A percentile compares a stretch with the other conserved stretches of the same genome.
These are phyloP conservation scores for Vaccinium vitisidaea DNA, from an alignment of 148 eudicot genomes.

Conservation along the genomic window DNA sequence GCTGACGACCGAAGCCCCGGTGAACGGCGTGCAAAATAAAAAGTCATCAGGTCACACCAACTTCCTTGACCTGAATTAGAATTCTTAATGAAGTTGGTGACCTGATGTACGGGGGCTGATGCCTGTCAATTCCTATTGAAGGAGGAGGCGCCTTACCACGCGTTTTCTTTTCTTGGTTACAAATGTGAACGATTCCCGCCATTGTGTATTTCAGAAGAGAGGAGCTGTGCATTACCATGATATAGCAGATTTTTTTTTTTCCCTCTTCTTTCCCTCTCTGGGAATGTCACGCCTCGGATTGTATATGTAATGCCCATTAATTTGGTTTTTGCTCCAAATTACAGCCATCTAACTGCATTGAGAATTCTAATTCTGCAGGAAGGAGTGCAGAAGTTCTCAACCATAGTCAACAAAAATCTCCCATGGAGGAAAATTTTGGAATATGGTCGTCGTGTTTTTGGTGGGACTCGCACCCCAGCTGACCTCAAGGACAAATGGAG, in stretches of 20 bases:
- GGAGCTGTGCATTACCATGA: not conserved
- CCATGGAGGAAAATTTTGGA: constrained; percentile 72
- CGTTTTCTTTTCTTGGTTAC: not conserved
- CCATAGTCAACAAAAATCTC: constrained; percentile 39
- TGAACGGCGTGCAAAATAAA: no score
- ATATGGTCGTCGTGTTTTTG: constrained; percentile 55
- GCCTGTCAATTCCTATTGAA: no score
- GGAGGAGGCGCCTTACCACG: no score
- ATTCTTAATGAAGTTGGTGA: no score
- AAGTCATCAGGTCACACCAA: no score
- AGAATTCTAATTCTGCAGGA: constrained; percentile 39
- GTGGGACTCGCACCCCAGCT: constrained; percentile 53
- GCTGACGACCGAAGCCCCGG: no score
- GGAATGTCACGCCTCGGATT: not conserved
- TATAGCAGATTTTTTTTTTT: not conserved
- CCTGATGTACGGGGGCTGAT: no score
- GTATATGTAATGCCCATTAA: not conserved
- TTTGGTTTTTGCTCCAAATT: not conserved
- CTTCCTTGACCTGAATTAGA: no score
- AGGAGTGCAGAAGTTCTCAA: constrained; percentile 51
- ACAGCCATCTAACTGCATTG: constrained; percentile 6
- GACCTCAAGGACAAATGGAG: constrained; percentile 84
- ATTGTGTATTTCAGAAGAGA: not conserved
- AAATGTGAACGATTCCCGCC: not conserved
- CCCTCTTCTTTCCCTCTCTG: not conserved